Percentiles rank a stretch among this genome's conserved stretches.
Conservation (phyloP, 2,329 filamentous ascomycete species). For the Paradendryphiella salina region DNA sequence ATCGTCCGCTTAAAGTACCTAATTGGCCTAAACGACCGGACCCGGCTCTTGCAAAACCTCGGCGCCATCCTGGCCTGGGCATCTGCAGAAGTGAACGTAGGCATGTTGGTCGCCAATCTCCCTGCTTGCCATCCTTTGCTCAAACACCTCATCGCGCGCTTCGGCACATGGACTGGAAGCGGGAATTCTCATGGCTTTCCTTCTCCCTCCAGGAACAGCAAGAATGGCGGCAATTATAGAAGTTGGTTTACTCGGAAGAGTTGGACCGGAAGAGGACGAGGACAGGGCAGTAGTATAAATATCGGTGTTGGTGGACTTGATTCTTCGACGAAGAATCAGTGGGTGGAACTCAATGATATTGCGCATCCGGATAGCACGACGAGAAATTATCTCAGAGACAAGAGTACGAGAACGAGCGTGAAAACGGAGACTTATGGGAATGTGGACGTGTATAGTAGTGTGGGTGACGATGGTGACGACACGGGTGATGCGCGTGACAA, state of each 20-base stretch:
- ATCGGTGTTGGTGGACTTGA: too few relatives aligned
- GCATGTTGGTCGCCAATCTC: slow-evolving; percentile 12
- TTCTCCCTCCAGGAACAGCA: not conserved
- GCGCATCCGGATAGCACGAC: not conserved
- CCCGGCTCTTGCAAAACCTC: slow-evolving; percentile 4
- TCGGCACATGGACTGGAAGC: slow-evolving; percentile 4
- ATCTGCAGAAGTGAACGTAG: slow-evolving; percentile 12
- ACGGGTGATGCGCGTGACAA: not conserved
- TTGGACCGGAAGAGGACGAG: too few relatives aligned
- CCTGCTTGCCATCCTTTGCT: slow-evolving; percentile 11
- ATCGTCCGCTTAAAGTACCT: slow-evolving; percentile 10
- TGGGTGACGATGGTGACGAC: not conserved
- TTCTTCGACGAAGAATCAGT: not conserved
- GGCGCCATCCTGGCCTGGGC: slow-evolving; percentile 11
- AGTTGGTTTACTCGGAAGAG: not conserved
- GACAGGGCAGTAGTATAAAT: too few relatives aligned
- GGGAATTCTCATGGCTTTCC: not conserved
- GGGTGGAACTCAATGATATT: slow-evolving; percentile 4
- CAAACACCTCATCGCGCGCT: slow-evolving; percentile 6
- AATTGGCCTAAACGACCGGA: slow-evolving; percentile 8
- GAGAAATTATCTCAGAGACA: not conserved
- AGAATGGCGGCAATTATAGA: too few relatives aligned
- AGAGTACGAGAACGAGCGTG: not conserved
- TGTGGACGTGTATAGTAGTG: slow-evolving; percentile 1
- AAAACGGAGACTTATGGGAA: slow-evolving; percentile 11